Base-by-base conservation (phyloP, 805 yeast species). In the Torulaspora delbrueckii region DNA sequence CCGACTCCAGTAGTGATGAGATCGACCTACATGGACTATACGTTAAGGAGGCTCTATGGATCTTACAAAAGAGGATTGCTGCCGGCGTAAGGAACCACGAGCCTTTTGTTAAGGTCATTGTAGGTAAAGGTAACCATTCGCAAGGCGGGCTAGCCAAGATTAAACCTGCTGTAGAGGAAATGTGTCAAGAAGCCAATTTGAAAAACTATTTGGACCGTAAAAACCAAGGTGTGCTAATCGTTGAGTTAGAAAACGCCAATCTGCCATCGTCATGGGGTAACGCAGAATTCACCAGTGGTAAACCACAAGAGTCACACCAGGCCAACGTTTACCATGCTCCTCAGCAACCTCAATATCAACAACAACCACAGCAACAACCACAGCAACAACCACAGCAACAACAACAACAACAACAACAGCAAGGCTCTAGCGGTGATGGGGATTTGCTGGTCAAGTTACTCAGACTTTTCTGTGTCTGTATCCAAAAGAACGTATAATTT, bases 11-110 rank as follows among this genome's bases (percentile, higher is more conserved):
- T 26, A 73, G 74, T 19, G 84, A 87, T 63, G 98, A 91, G 66
- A 88, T 91, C 51, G 98, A 91, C 68, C 72, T 91, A 43, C 99
- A 91, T 65, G 99, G 99, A 0, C 70, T 91, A 25, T 90, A 74
- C 56, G 95, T 91, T 14, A 84, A 82, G 62, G 99, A 91, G 68
- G 96, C 97, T 6, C 78, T 79, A 50, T 84, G 79, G 60, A 78
- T 84, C 41, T 71, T 91, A 53, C 86, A 83, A 55, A 79, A 77
- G 49, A 74, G 98, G 47, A 76, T 91, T 40, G 73, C 75, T n/a
- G 80, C 79, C 23, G 87, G 82, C 43, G 73, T 79, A 12, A 59
- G 60, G 31, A 69, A 78, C 19, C 70, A 77, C 44, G 93, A 86
- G 59, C 65, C 75, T 2, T 78, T 76, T 40, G 68, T 91, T 36